Percentiles rank a stretch among this genome's conserved stretches.
phyloP scores from a whole-genome alignment of 306 rosid genomes.

The Benincasa hispida region DNA sequence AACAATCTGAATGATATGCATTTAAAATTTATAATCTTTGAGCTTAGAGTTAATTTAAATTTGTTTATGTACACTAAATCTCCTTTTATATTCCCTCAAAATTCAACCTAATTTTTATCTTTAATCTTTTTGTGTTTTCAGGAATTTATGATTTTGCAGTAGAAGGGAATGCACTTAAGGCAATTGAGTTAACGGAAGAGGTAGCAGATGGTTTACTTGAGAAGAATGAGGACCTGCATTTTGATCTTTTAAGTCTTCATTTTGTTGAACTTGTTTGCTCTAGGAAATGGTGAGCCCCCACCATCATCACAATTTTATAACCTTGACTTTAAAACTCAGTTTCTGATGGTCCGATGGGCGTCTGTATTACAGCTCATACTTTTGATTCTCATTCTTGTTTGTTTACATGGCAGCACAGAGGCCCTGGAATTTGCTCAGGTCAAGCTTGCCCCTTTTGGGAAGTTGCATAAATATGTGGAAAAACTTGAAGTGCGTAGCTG shows the following conservation, averaged over 20 bases:
- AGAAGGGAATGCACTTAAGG: slow-evolving; percentile 74
- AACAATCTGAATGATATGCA: background rate
- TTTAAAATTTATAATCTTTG: background rate
- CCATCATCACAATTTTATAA: background rate
- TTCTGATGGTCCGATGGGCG: background rate
- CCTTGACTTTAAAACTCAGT: background rate
- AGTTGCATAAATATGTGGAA: slow-evolving; percentile 39
- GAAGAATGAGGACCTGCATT: slow-evolving; percentile 62
- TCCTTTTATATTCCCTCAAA: background rate
- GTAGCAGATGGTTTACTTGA: slow-evolving; percentile 52
- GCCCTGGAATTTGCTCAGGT: slow-evolving; percentile 87
- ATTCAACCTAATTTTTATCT: background rate
- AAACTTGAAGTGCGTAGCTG: slow-evolving; percentile 49
- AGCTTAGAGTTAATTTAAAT: background rate
- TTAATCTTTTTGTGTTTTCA: slow-evolving; percentile 12
- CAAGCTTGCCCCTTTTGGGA: slow-evolving; percentile 61
- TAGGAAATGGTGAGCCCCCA: slow-evolving; percentile 56
- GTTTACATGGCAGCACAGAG: slow-evolving; percentile 80
- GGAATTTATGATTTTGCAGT: slow-evolving; percentile 52
- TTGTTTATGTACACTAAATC: background rate
- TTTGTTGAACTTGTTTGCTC: slow-evolving; percentile 74
- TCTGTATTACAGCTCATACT: background rate
- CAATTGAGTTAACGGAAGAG: slow-evolving; percentile 74
- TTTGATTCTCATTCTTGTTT: slow-evolving; percentile 10
- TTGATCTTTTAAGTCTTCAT: slow-evolving; percentile 88